Conservation (phyloP, 176 grass and related monocot genomes). For the Tillandsia leiboldiana region DNA sequence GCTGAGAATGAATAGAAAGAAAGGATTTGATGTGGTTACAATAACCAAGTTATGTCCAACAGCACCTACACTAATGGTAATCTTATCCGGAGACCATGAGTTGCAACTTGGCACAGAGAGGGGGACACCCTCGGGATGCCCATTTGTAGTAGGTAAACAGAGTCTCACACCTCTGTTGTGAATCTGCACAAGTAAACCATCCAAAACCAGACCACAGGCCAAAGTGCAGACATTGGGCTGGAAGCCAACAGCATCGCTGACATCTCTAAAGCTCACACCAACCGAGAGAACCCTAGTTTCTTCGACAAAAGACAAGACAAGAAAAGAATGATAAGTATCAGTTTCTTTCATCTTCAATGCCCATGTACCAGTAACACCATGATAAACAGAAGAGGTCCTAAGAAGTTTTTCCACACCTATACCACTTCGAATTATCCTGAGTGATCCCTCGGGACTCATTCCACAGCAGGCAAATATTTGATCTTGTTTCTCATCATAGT, state of each 20-base stretch:
- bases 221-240: constrained; percentile 88
- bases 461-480: constrained; percentile 96
- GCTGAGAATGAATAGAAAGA: constrained; percentile 62
- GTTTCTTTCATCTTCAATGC: constrained; percentile 80
- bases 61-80: constrained; percentile 83
- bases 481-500: constrained; percentile 85
- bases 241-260: constrained; percentile 82
- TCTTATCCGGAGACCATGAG: constrained; percentile 56
- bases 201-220: constrained; percentile 81
- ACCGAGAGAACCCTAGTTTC: constrained; percentile 95
- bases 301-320: constrained; percentile 95
- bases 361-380: constrained; percentile 84
- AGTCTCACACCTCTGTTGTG: constrained; percentile 75
- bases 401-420: constrained; percentile 92
- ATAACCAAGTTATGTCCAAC: constrained; percentile 70
- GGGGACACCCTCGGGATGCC: constrained; percentile 62
- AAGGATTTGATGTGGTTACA: constrained; percentile 92
- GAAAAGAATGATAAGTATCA: constrained; percentile 90
- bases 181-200: constrained; percentile 87
- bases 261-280: constrained; percentile 92
- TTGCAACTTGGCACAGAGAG: constrained; percentile 52
- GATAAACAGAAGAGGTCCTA: constrained; percentile 71
- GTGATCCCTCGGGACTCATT: constrained; percentile 89
- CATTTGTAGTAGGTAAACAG: constrained; percentile 75
- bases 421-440: constrained; percentile 79